Evolutionary conservation across 768 basidiomycete genomes (phyloP), one percentile per base, ranked within the genome.

Genomic region (Tricholoma sp.): DNA sequence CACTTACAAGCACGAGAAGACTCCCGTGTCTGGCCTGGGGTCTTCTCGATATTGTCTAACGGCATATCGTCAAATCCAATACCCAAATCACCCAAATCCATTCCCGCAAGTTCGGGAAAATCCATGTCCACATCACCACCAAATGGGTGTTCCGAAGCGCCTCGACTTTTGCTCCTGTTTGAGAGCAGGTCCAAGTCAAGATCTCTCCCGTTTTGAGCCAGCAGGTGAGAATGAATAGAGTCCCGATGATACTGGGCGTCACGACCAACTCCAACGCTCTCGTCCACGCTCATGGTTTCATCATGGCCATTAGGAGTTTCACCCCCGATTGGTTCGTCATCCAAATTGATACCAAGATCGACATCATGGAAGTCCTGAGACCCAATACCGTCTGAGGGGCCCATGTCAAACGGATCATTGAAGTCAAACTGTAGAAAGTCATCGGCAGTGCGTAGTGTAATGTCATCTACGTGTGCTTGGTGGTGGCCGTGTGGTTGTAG

Each of bases 391-490:
- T 88, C 89, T 0, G 82, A 81, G 13, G 86, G 86, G 3, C 87
- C 89, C 47, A 91, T 79, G 63, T 89, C 90, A 58, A 90, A 90
- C n/a, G 84, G 84, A 61, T 85, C 87, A 41, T 84, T 82, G 32
- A 84, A 66, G 66, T 85, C 88, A 60, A 86, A 80, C 50, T 82
- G 78, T 53, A 80, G 74, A 59, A 88, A 83, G 65, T 91, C 87
- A 56, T 91, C 86, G 1, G 84, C 82, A 36, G 83, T 84, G 47
- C 85, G 82, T 37, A 96, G 88, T 0, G 93, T 96, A 64, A 96
- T 94, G 61, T 96, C 94, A 9, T 90, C 90, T 53, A 87, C 77
- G 56, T 88, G 83, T 11, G 91, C 93, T 61, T 92, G 87, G 61
- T 92, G 89, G 53, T 91, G 86, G 1, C 90, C 87, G 56, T 86